Evolutionary conservation across 352 stramenopile species (phyloP), one percentile per base, ranked within the genome.

Genomic region (Blastocystis sp.): DNA sequence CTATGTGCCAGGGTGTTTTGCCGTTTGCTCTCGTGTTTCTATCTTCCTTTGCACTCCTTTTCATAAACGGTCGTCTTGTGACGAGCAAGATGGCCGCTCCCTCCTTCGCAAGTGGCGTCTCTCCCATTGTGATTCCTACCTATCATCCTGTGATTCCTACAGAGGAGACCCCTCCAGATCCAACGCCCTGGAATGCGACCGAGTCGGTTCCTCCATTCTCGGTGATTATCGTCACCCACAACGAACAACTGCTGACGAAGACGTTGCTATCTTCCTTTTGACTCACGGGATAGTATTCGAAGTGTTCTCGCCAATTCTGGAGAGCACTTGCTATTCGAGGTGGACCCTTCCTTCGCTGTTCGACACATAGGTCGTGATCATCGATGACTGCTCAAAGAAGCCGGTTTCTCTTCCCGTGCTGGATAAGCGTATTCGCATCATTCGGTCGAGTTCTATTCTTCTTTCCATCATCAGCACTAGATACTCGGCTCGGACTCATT

Each of bases 401-500:
- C 69, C 69, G 0, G 69, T 78, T n/a, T 66, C 69, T 0, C 19
- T 78, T 1, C 42, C 42, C 40, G 9, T 21, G 17, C 34, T 24
- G 34, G 17, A 69, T 69, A 11, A 17, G 17, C 21, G 19, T 19
- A 48, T 78, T 21, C 69, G 69, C 42, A 66, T 78, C 21, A 68
- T 78, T 78, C 43, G 69, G 11, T 40, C 24, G 7, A 59, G 69
- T 78, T 40, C 17, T 64, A 34, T 14, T 14, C 42, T 28, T 7
- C n/a, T 68, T 64, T 78, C n/a, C 21, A 10, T 66, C 24, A 11
- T 78, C 54, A 78, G 43, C 17, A 21, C 17, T 48, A 78, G 43
- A 78, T 59, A 42, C 62, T 69, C 62, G 62, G 19, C 54, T 62
- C 10, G 69, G 69, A 68, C 28, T 78, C 17, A 78, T 78, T 48